phyloP scores from a whole-genome alignment of 163 green algal genomes.

The Scenedesmus sp. region DNA sequence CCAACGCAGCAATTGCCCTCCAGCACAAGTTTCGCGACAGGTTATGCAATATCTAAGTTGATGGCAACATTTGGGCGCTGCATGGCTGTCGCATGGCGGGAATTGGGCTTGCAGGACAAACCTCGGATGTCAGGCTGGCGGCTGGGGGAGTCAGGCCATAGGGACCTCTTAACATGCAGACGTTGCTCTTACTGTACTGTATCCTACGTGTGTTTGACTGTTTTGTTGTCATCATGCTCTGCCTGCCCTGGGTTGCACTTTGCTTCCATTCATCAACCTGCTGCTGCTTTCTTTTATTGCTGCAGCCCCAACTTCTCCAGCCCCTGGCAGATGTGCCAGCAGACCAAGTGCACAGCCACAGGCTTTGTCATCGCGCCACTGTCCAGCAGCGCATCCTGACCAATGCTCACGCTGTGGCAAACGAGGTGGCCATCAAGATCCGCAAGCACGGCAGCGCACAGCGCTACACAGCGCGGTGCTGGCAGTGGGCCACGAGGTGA shows the following conservation, averaged over 20 bases:
- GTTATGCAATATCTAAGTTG: neutral
- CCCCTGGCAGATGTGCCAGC: slow-evolving; percentile 66
- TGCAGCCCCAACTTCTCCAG: slow-evolving; percentile 69
- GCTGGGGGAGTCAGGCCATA: neutral
- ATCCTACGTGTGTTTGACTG: too few species aligned
- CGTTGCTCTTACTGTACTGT: neutral
- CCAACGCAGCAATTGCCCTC: neutral
- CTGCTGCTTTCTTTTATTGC: neutral
- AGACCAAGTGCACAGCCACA: slow-evolving; percentile 71
- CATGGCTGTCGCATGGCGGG: slow-evolving; percentile 6
- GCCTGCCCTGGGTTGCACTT: neutral
- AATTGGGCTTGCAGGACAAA: neutral
- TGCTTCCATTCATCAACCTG: neutral
- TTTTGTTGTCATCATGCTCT: too few species aligned
- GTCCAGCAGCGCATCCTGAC: slow-evolving; percentile 88
- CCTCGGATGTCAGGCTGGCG: neutral
- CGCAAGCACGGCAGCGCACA: slow-evolving; percentile 70
- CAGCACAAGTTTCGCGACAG: neutral
- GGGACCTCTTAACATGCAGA: neutral
- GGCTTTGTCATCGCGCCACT: slow-evolving; percentile 65
- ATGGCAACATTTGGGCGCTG: neutral
- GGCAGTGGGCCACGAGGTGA: slow-evolving; percentile 71
- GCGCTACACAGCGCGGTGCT: slow-evolving; percentile 65
- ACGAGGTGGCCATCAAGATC: slow-evolving; percentile 77
- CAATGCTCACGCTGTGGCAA: slow-evolving; percentile 97